A percentile compares a stretch with the other conserved stretches of the same genome.
Conservation (phyloP, 805 yeast species). For the Candida krabiensis region DNA sequence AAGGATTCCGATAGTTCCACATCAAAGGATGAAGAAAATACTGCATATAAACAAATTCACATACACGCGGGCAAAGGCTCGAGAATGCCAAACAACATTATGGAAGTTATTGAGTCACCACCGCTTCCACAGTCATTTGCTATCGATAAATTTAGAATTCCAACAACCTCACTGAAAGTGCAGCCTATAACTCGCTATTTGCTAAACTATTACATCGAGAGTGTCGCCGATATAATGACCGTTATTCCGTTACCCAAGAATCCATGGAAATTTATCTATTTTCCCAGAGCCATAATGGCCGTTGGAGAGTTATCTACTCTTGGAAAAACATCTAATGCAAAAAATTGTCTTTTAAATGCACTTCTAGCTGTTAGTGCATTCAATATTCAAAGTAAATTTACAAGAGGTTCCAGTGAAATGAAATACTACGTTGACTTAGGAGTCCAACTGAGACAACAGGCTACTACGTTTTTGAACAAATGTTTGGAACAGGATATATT, state of each 20-base stretch:
- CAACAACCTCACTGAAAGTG: slow-evolving; percentile 61
- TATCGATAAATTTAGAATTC: slow-evolving; percentile 43
- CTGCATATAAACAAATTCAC: slow-evolving; percentile 30
- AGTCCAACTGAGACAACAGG: slow-evolving; percentile 71
- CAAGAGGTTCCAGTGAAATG: slow-evolving; percentile 65
- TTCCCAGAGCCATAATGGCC: slow-evolving; percentile 80
- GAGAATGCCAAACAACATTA: slow-evolving; percentile 53
- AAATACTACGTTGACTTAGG: slow-evolving; percentile 72
- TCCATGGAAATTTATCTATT: slow-evolving; percentile 87
- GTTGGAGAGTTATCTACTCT: slow-evolving; percentile 76
- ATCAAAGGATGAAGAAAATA: slow-evolving; percentile 11
- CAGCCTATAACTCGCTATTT: slow-evolving; percentile 72
- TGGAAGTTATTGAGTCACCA: slow-evolving; percentile 46
- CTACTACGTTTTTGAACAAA: slow-evolving; percentile 62
- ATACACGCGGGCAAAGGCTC: slow-evolving; percentile 36
- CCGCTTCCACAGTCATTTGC: slow-evolving; percentile 46
- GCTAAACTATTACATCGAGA: slow-evolving; percentile 67
- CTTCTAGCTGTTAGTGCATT: slow-evolving; percentile 80
- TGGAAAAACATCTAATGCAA: slow-evolving; percentile 73
- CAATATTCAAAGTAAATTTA: slow-evolving; percentile 71
- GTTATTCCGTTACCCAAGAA: slow-evolving; percentile 67
- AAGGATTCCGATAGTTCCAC: slow-evolving; percentile 1
- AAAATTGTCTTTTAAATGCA: slow-evolving; percentile 77
- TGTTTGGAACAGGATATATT: slow-evolving; percentile 53
- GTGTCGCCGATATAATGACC: slow-evolving; percentile 75